A percentile compares a stretch with the other conserved stretches of the same genome.
Conservation (phyloP, 2,329 filamentous ascomycete genomes). For the Epichloe elymi region DNA sequence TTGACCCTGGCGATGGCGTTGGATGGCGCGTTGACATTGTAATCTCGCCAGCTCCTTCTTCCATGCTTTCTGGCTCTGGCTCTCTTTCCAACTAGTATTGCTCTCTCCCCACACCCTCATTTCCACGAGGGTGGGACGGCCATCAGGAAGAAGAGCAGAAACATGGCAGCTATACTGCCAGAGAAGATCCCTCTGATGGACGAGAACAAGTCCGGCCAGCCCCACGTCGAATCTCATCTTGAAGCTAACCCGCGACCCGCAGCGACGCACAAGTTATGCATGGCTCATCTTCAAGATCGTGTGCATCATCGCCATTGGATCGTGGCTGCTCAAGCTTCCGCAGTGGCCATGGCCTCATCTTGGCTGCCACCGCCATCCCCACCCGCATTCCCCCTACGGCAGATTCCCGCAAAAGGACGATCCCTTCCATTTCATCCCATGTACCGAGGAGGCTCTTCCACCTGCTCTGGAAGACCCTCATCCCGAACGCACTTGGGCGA, state of each 20-base stretch:
- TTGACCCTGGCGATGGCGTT: neutral
- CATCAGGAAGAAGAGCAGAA: neutral
- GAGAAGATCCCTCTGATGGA: neutral
- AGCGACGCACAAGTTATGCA: neutral
- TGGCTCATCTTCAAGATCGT: neutral
- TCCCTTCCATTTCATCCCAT: conserved; percentile 34
- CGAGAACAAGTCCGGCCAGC: neutral
- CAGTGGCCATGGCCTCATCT: conserved; percentile 4
- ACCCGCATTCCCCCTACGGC: conserved; percentile 6
- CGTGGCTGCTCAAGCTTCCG: neutral
- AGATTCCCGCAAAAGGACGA: conserved; percentile 28
- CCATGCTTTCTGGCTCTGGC: too few species aligned
- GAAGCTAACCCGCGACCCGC: neutral
- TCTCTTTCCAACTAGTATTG: neutral
- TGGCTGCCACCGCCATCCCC: conserved; percentile 4
- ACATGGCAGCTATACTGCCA: neutral
- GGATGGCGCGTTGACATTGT: neutral
- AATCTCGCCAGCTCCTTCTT: neutral
- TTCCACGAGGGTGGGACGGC: neutral
- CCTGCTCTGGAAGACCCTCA: conserved; percentile 27
- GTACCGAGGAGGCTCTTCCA: conserved; percentile 27
- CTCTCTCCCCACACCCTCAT: neutral
- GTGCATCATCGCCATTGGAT: neutral
- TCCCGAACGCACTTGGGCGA: conserved; percentile 25
- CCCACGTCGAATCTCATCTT: too few species aligned